Conservation (phyloP, 1,139 yeast species). For the Arxiozyma bovina region DNA sequence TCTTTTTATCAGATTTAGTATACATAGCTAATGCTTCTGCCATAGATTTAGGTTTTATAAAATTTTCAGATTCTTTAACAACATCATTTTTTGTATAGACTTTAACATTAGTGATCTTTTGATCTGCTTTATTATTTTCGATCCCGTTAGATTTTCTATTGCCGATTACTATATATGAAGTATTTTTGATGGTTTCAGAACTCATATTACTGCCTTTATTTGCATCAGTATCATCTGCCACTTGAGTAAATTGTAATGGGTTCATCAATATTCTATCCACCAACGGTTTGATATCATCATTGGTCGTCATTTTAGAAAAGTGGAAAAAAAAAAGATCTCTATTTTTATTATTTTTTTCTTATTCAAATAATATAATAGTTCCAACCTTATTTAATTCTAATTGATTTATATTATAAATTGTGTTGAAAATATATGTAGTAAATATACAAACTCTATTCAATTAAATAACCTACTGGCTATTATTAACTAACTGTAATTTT, state of each 20-base stretch:
- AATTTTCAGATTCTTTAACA: constrained; percentile 4
- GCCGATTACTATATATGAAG: constrained; percentile 29
- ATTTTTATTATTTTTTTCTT: too few species aligned
- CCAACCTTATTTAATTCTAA: too few species aligned
- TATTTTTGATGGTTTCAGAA: constrained; percentile 18
- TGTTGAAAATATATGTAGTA: too few species aligned
- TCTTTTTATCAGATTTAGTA: constrained; percentile 7
- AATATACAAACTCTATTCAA: background rate
- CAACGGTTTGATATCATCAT: constrained; percentile 32
- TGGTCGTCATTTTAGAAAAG: constrained; percentile 17
- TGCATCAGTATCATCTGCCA: constrained; percentile 21
- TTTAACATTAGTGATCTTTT: background rate
- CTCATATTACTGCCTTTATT: constrained; percentile 17
- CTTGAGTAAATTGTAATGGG: constrained; percentile 53
- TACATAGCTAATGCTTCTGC: constrained; percentile 25
- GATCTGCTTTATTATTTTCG: constrained; percentile 14
- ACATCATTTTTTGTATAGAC: background rate
- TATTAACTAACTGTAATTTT: too few species aligned
- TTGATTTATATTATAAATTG: too few species aligned
- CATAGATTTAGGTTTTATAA: constrained; percentile 18
- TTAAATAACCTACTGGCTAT: too few species aligned
- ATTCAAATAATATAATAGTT: too few species aligned
- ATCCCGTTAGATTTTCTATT: constrained; percentile 11
- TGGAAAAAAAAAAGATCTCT: background rate
- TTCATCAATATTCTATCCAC: constrained; percentile 51